These are phyloP conservation scores for Eremothecium gossypii DNA, from an alignment of 1,139 yeast species.

Conservation along the genomic window DNA sequence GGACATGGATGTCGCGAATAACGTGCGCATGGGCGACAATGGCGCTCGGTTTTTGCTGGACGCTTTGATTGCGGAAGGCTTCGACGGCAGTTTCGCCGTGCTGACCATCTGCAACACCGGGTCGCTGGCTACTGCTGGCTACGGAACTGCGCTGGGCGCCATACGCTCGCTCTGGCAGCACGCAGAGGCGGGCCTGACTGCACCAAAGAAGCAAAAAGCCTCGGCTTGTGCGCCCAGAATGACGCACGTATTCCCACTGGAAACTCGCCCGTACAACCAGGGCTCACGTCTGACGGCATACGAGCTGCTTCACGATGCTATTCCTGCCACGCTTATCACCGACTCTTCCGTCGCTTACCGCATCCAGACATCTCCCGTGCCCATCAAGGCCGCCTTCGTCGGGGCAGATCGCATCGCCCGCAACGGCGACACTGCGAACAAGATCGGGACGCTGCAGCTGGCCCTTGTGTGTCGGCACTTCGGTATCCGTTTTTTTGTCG, in stretches of 20 bases:
- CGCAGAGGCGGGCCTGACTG: slow-evolving; percentile 28
- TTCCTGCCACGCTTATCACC: slow-evolving; percentile 81
- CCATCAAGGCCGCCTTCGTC: slow-evolving; percentile 81
- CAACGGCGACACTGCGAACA: slow-evolving; percentile 93
- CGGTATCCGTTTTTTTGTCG: slow-evolving; percentile 72
- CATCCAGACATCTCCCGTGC: slow-evolving; percentile 36
- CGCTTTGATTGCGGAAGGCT: slow-evolving; percentile 40
- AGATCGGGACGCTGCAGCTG: slow-evolving; percentile 91
- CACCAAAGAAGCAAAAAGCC: slow-evolving; percentile 15
- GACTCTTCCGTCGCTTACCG: slow-evolving; percentile 88
- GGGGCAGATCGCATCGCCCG: slow-evolving; percentile 95
- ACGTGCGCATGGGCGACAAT: slow-evolving; percentile 65
- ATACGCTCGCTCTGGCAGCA: slow-evolving; percentile 58
- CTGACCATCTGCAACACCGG: slow-evolving; percentile 83
- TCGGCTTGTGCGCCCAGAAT: slow-evolving; percentile 25
- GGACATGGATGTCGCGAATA: slow-evolving; percentile 69
- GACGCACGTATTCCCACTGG: slow-evolving; percentile 75
- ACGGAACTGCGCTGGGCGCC: slow-evolving; percentile 93
- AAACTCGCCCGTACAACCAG: slow-evolving; percentile 94
- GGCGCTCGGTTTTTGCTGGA: slow-evolving; percentile 64
- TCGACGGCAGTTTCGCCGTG: slow-evolving; percentile 62
- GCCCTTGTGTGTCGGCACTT: slow-evolving; percentile 53
- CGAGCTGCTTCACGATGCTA: slow-evolving; percentile 74
- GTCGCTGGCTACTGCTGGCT: slow-evolving; percentile 92
- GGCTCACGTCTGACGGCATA: slow-evolving; percentile 91